A percentile compares a stretch with the other conserved stretches of the same genome.
Conservation (phyloP, 2,329 filamentous ascomycete species). For the Nigrospora oryzae region DNA sequence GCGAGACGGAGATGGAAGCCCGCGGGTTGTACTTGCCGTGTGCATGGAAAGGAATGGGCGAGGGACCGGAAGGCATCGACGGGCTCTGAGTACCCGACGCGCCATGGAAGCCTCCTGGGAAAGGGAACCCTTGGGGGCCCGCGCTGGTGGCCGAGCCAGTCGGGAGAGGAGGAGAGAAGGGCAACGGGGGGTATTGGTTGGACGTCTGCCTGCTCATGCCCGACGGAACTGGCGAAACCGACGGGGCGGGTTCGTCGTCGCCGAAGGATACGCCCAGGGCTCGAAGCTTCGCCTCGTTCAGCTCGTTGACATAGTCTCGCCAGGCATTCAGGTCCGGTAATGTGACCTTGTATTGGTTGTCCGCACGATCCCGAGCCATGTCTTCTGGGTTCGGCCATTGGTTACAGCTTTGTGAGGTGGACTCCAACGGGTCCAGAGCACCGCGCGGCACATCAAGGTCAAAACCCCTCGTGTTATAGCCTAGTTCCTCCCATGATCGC, state of each 20-base stretch:
- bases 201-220: conserved; percentile 61
- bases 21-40: conserved; percentile 58
- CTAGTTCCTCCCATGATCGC: conserved; percentile 57
- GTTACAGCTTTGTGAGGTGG: conserved; percentile 54
- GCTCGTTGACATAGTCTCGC: conserved; percentile 71
- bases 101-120: conserved; percentile 50
- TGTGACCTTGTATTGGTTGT: conserved; percentile 49
- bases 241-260: conserved; percentile 59
- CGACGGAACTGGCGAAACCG: conserved; percentile 58
- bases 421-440: conserved; percentile 19
- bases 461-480: conserved; percentile 62
- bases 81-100: conserved; percentile 56
- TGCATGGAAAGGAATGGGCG: conserved; percentile 61
- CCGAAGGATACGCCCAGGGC: conserved; percentile 81
- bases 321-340: conserved; percentile 63
- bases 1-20: conserved; percentile 62
- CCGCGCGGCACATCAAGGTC: conserved; percentile 44
- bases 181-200: conserved; percentile 64
- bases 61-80: conserved; percentile 55
- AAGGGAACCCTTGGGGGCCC: conserved; percentile 44
- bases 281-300: conserved; percentile 86
- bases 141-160: conserved; percentile 71
- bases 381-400: conserved; percentile 60
- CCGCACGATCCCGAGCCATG: conserved; percentile 43
- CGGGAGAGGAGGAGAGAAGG: conserved; percentile 78